A percentile compares a stretch with the other conserved stretches of the same genome.
Evolutionary conservation across 1,284 basidiomycete species (phyloP).

Genomic region (Cystobasidiaceae sp.): DNA sequence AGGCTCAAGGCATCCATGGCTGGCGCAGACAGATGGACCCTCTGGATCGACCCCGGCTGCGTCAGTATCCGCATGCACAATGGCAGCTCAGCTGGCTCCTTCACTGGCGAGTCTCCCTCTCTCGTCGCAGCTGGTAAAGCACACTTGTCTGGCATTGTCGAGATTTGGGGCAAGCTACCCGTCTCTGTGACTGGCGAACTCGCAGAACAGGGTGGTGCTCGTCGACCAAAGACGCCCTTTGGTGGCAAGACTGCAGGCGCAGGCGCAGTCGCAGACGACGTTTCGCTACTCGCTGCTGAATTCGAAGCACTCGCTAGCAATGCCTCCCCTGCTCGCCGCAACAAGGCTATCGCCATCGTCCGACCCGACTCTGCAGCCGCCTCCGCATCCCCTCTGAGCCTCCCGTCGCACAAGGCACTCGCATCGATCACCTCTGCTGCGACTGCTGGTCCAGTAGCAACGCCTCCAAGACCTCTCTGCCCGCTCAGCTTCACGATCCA

Average conservation of each 20-base stretch:
- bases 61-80: slow-evolving; percentile 38
- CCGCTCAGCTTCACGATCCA: slow-evolving; percentile 18
- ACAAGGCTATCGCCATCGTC: slow-evolving; percentile 28
- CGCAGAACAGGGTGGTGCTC: neutral
- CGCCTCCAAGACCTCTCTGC: slow-evolving; percentile 27
- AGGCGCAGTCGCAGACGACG: neutral
- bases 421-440: slow-evolving; percentile 34
- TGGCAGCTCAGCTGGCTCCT: neutral
- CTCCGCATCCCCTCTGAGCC: slow-evolving; percentile 29
- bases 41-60: slow-evolving; percentile 44
- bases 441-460: slow-evolving; percentile 3
- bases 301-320: slow-evolving; percentile 14
- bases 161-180: slow-evolving; percentile 40
- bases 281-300: neutral
- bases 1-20: neutral
- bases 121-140: neutral
- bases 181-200: slow-evolving; percentile 24
- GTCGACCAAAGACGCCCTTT: slow-evolving; percentile 23
- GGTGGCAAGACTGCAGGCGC: neutral
- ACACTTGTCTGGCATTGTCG: slow-evolving; percentile 31
- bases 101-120: neutral
- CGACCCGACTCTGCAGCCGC: slow-evolving; percentile 35
- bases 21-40: slow-evolving; percentile 38
- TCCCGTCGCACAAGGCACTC: neutral
- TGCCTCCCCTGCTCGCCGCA: slow-evolving; percentile 36